Evolutionary conservation across 768 basidiomycete species (phyloP), one percentile per base, ranked within the genome.

Genomic region (Psilocybe cubensis): DNA sequence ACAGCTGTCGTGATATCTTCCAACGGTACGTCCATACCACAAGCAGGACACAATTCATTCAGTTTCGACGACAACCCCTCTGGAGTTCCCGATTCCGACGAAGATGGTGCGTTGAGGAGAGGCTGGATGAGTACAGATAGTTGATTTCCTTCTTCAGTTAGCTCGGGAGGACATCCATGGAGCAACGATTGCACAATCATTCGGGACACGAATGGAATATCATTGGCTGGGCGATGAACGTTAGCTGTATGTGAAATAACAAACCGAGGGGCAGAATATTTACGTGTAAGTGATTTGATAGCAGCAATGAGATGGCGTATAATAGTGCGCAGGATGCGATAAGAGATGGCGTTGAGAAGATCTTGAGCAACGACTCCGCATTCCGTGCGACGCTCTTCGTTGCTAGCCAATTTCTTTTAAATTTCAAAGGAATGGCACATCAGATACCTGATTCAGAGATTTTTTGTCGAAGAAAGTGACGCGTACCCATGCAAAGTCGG

Each of bases 1-100:
- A 76, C 74, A 14, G 88, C 91, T 25, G 66, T 77, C 18, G 78
- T 82, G 50, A 86, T 79, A 65, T 88, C 82, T 48, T 82, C 69
- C 52, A 92, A 66, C 2, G 83, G 83, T 23, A 94, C 77, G 38
- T 77, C 76, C 1, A 79, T 78, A 35, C 79, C 70, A 72, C 92
- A 94, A 14, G 91, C 92, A 2, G 91, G 91, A 62, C 92, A 94
- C 17, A 69, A 63, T 72, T 94, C 92, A 50, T 80, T 77, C 43
- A 86, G 71, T 28, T 74, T 74, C 50, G 66, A 74, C 48, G 72
- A 67, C 42, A 81, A 65, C 5, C 74, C 73, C 14, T 59, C 58
- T 18, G 55, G 41, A 11, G 12, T 35, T 3, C 2, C 4, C 4
- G 46, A 27, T 5, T 18, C 43, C 28, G 14, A 24, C 12, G 47